Base-by-base conservation (phyloP, 495 filamentous ascomycete genomes). In the Echria macrotheca region DNA sequence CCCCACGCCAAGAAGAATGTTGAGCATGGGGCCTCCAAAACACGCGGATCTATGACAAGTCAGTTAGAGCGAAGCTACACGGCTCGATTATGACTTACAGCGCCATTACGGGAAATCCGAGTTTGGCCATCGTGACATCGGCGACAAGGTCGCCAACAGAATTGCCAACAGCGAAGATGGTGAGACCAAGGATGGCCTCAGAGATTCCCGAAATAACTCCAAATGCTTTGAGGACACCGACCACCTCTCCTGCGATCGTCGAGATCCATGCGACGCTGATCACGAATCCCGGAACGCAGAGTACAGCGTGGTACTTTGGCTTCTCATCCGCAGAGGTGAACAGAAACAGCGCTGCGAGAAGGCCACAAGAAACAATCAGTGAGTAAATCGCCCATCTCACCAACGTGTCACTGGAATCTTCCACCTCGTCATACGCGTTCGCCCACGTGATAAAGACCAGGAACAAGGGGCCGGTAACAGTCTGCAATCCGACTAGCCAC, bases 101-200 rank as follows among this genome's bases (percentile, higher is more conserved):
- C 6, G 94, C 94, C 94, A 99, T 99, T 33, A 97, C 90, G 0
- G 94, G 94, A 67, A 90, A 96, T 1, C 94, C 93, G 0, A 97
- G 76, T 11, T 87, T 74, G 8, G 94, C 94, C 28, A 99, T 86
- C 0, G 94, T 99, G 47, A 96, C 82, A 55, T 99, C 87, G 5
- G 94, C 90, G 3, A 99, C 90, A 1, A 99, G 73, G 58, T 99
- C 94, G 9, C 94, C 91, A 5, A 97, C 73, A 2, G 88, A 95
- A 59, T 96, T 99, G 10, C 94, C 93, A 11, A 97, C 89, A 1
- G 94, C 94, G 63, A 99, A 99, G 37, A 99, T 81, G 23, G 94
- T 99, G 31, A 99, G 76, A 1, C 94, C 94, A 3, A 99, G 74
- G 51, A 99, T 91, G 6, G 94, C 95, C 71, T 99, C 93, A 21